Conservation (phyloP, 257 asterid genomes). For the Solanum virginianum region DNA sequence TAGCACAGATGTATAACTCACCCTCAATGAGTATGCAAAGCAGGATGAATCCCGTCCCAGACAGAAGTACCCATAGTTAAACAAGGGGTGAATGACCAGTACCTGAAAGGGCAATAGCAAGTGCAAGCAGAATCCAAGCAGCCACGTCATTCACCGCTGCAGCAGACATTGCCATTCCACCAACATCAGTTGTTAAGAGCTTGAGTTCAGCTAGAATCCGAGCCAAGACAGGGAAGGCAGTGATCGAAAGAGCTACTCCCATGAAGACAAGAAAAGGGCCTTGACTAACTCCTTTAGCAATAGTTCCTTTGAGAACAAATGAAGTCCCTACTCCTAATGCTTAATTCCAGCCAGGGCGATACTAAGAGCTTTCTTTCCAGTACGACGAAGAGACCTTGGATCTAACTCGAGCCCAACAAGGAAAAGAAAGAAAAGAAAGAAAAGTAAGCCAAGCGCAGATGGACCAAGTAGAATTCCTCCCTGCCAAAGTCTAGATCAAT, state of each 20-base stretch:
- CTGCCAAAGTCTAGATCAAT: background rate
- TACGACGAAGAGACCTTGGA: constrained; percentile 8
- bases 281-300: constrained; percentile 7
- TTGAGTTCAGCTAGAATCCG: constrained; percentile 23
- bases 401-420: constrained; percentile 25
- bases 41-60: constrained; percentile 11
- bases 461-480: constrained; percentile 29
- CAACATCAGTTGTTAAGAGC: constrained; percentile 22
- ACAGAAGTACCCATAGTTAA: constrained; percentile 19
- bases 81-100: constrained; percentile 9
- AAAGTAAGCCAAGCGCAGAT: constrained; percentile 20
- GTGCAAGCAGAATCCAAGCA: constrained; percentile 23
- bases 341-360: constrained; percentile 21
- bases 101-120: constrained; percentile 17
- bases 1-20: constrained; percentile 13
- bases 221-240: constrained; percentile 31
- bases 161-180: constrained; percentile 26
- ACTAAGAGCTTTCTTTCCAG: constrained; percentile 18
- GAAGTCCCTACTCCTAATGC: constrained; percentile 19
- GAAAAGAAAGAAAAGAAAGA: constrained; percentile 24
- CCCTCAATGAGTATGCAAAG: constrained; percentile 8
- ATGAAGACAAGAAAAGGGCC: constrained; percentile 15
- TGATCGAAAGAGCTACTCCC: constrained; percentile 29
- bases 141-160: constrained; percentile 22
- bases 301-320: constrained; percentile 6